Conservation (phyloP, 352 stramenopile genomes). For the Phytophthora sp. region DNA sequence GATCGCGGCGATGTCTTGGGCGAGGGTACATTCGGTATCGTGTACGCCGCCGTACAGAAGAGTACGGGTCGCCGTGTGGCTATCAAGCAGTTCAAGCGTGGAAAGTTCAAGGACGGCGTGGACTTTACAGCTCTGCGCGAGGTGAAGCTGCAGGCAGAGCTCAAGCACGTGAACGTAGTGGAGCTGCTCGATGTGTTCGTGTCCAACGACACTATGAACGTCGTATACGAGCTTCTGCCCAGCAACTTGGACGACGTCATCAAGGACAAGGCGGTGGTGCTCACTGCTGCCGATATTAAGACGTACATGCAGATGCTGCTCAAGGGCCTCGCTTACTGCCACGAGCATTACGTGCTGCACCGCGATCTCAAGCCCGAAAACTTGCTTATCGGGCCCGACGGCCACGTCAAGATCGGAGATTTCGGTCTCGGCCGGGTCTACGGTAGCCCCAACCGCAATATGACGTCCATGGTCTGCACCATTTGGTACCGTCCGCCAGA, state of each 20-base stretch:
- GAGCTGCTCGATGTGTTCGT: constrained; percentile 90
- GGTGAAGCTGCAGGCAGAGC: constrained; percentile 88
- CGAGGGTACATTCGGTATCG: constrained; percentile 91
- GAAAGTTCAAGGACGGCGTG: constrained; percentile 90
- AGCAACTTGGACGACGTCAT: constrained; percentile 90
- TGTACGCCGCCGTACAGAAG: constrained; percentile 82
- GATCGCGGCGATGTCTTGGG: constrained; percentile 75
- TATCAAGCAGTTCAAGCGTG: constrained; percentile 91
- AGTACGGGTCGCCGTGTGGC: constrained; percentile 71
- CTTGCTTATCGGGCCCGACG: constrained; percentile 81
- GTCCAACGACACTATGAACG: constrained; percentile 89
- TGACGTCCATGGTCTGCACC: constrained; percentile 91
- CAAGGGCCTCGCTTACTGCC: constrained; percentile 76
- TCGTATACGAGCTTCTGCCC: constrained; percentile 90
- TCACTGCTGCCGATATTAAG: constrained; percentile 88
- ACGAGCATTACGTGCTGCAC: constrained; percentile 85
- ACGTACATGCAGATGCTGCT: constrained; percentile 90
- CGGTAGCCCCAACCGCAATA: constrained; percentile 85
- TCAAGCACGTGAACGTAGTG: constrained; percentile 87
- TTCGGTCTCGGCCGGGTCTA: constrained; percentile 89
- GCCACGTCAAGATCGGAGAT: constrained; percentile 88
- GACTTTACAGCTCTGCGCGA: constrained; percentile 90
- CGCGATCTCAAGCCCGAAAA: constrained; percentile 91
- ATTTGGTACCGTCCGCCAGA: constrained; percentile 91
- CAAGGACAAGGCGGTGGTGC: constrained; percentile 88